Percentiles rank a stretch among this genome's conserved stretches.
Evolutionary conservation across 129 eudicot species (phyloP).

Genomic region (Artemisia annua): DNA sequence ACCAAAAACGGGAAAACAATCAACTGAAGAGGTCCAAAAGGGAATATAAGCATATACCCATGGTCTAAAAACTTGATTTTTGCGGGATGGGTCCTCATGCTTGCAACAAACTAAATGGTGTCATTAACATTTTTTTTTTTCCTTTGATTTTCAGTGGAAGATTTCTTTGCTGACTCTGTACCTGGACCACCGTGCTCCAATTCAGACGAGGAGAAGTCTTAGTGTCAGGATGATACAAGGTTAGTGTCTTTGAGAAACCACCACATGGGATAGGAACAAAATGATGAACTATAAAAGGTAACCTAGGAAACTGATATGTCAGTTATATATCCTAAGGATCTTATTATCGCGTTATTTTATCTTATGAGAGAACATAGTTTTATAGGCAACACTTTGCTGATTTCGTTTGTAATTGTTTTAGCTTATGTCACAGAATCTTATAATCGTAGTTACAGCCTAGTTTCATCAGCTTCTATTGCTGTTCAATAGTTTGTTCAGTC

Average conservation of each 20-base stretch:
- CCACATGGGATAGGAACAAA: too few relatives aligned
- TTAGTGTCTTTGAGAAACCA: constrained; percentile 10
- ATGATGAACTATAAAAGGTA: constrained; percentile 13
- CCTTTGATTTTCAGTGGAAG: constrained; percentile 56
- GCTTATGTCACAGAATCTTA: constrained; percentile 17
- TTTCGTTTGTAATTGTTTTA: constrained; percentile 26
- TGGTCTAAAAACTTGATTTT: too few relatives aligned
- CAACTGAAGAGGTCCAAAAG: too few relatives aligned
- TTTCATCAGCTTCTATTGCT: too few relatives aligned
- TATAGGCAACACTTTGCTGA: constrained; percentile 3
- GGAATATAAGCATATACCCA: too few relatives aligned
- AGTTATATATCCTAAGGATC: too few relatives aligned
- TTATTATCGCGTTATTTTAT: too few relatives aligned
- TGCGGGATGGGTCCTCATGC: too few relatives aligned
- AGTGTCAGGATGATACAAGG: constrained; percentile 17
- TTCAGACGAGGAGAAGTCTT: constrained; percentile 46
- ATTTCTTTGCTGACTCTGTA: constrained; percentile 66
- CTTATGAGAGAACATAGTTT: constrained; percentile 1
- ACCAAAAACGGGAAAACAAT: too few relatives aligned
- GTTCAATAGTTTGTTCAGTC: too few relatives aligned
- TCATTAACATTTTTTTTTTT: not conserved
- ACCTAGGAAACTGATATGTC: constrained; percentile 24
- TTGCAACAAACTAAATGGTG: not conserved
- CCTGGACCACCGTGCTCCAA: constrained; percentile 46
- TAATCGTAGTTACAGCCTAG: too few relatives aligned